Evolutionary conservation across 805 yeast species (phyloP), one percentile per base, ranked within the genome.

Genomic region (Schizosaccharomyces lindneri): DNA sequence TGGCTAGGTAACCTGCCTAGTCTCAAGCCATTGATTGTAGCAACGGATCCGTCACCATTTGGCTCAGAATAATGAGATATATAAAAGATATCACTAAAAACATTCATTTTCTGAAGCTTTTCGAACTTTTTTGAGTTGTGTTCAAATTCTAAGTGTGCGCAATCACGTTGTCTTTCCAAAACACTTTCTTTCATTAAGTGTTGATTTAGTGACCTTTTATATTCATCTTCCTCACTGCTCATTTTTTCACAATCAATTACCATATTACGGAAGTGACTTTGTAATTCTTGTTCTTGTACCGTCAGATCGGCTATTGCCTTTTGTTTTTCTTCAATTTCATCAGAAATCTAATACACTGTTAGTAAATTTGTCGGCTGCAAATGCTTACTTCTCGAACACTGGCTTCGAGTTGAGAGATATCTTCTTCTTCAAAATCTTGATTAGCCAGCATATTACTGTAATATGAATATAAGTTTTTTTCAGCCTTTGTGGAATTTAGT

Each of bases 61-160:
- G 57, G 36, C 17, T 51, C 57, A 3, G 57, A 21, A 24, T 51
- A 51, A 24, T 61, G 62, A 46, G 64, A 65, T 36, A 93, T 89
- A 63, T 82, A 77, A 70, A 90, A 93, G 0, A 87, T 80, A 65
- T 84, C 90, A 64, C 81, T 84, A 71, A 84, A 89, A 0, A 90
- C 88, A 69, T 93, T 89, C 5, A 88, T 76, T 61, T 79, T 80
- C 63, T 95, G 74, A 31, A 93, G 74, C 48, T 78, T 78, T 65
- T 87, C 90, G 55, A 89, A 72, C 64, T 82, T 85, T 64, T 79
- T 78, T 51, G 81, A 70, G 63, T 84, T 82, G 62, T 75, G 74
- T 62, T 81, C 83, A 64, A 84, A 80, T 43, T 81, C 78, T 3
- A 85, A 78, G 62, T 81, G 79, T 0, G 85, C 73, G 41, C 84